phyloP scores from a whole-genome alignment of 371 early-diverging fungal species.

The Mortierella sp. region DNA sequence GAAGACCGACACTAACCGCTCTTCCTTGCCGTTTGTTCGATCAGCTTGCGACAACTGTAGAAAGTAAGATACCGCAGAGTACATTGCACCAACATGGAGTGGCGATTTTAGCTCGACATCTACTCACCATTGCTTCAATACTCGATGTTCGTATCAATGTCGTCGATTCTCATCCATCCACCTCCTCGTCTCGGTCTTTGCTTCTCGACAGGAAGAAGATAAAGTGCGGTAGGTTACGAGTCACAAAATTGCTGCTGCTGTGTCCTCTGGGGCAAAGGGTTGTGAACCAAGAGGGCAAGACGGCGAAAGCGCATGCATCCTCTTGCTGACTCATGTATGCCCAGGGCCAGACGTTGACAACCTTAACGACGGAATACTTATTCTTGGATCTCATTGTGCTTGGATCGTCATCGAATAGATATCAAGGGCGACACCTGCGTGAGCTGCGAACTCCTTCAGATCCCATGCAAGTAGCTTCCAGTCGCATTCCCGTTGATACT shows the following conservation, averaged over 20 bases:
- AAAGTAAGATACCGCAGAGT: too few relatives aligned
- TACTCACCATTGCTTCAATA: neutral
- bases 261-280: neutral
- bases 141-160: neutral
- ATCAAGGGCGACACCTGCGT: slow-evolving; percentile 45
- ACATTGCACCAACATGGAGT: too few relatives aligned
- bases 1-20: neutral
- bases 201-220: slow-evolving; percentile 40
- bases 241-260: neutral
- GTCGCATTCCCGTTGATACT: neutral
- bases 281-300: neutral
- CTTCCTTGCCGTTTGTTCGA: neutral
- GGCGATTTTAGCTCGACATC: too few relatives aligned
- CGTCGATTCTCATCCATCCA: neutral
- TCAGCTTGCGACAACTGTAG: slow-evolving; percentile 55
- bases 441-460: slow-evolving; percentile 44
- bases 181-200: neutral
- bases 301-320: neutral
- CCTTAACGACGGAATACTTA: neutral
- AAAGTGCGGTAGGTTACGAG: slow-evolving; percentile 44
- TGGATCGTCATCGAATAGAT: slow-evolving; percentile 18
- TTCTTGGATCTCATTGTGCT: neutral
- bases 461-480: slow-evolving; percentile 31
- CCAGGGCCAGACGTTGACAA: neutral
- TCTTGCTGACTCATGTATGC: neutral